Evolutionary conservation across 1,284 basidiomycete genomes (phyloP).

Genomic region (Pseudozyma thailandica): DNA sequence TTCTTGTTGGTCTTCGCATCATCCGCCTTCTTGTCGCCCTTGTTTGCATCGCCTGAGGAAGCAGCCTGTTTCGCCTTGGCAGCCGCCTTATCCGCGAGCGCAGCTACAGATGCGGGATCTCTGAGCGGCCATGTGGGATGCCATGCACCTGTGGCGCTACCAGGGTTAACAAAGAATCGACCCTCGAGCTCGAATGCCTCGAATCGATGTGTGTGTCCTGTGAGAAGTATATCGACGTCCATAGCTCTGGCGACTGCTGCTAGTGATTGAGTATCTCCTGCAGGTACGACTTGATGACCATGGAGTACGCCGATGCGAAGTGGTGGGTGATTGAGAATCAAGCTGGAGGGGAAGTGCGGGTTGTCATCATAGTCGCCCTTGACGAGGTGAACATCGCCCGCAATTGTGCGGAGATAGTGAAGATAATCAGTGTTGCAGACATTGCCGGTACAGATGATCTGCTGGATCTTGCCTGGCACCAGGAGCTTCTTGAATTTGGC

Average conservation of each 20-base stretch:
- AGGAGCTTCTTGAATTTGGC: constrained; percentile 96
- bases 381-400: constrained; percentile 92
- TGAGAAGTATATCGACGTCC: constrained; percentile 95
- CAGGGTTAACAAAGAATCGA: constrained; percentile 95
- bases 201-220: constrained; percentile 95
- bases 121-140: constrained; percentile 70
- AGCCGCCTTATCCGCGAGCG: constrained; percentile 21
- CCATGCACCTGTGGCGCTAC: constrained; percentile 95
- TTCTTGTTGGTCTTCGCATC: constrained; percentile 26
- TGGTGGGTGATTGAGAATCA: constrained; percentile 84
- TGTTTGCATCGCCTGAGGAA: constrained; percentile 14
- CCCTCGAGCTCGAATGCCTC: constrained; percentile 91
- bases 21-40: constrained; percentile 25
- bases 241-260: constrained; percentile 86
- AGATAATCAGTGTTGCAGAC: constrained; percentile 97
- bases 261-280: constrained; percentile 88
- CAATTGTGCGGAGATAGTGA: constrained; percentile 95
- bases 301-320: constrained; percentile 92
- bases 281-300: constrained; percentile 92
- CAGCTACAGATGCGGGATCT: constrained; percentile 34
- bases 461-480: constrained; percentile 93
- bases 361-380: constrained; percentile 95
- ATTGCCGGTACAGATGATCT: constrained; percentile 97
- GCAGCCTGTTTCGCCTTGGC: constrained; percentile 24
- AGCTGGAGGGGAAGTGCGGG: constrained; percentile 80